Percentiles rank a stretch among this genome's conserved stretches.
phyloP scores from a whole-genome alignment of 176 grass and related monocot species.

The Carex cristatella region DNA sequence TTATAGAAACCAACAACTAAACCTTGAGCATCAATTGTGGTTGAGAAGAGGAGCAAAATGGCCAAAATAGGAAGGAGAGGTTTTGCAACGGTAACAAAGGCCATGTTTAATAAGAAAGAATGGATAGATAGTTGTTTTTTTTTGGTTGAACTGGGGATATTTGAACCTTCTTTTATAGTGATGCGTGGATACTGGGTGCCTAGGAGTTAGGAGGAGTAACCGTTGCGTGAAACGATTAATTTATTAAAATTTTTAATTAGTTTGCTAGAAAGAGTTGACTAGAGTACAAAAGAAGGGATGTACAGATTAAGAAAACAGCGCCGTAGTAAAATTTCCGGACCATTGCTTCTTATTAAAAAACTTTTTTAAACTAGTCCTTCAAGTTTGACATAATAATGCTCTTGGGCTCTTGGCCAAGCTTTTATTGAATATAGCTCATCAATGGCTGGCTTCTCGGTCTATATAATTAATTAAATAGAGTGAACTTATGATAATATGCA shows the following conservation, averaged over 20 bases:
- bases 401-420: not conserved
- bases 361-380: not conserved
- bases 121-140: not conserved
- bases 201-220: not conserved
- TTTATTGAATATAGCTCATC: not conserved
- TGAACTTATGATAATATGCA: no score
- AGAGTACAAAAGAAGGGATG: constrained; percentile 13
- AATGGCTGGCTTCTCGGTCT: not conserved
- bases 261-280: constrained; percentile 18
- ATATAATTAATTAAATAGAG: no score
- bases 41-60: constrained; percentile 31
- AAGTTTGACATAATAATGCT: not conserved
- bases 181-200: no score
- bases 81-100: constrained; percentile 7
- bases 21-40: constrained; percentile 30
- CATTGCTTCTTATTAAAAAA: not conserved
- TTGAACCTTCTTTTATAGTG: constrained; percentile 20
- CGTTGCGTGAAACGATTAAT: constrained; percentile 7
- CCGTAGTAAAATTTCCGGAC: not conserved
- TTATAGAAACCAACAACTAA: constrained; percentile 62
- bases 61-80: constrained; percentile 34
- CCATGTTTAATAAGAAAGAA: constrained; percentile 9
- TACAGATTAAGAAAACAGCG: not conserved
- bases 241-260: not conserved
- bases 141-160: not conserved